Evolutionary conservation across 306 rosid species (phyloP), one percentile per base, ranked within the genome.

Genomic region (Styphnolobium japonicum): DNA sequence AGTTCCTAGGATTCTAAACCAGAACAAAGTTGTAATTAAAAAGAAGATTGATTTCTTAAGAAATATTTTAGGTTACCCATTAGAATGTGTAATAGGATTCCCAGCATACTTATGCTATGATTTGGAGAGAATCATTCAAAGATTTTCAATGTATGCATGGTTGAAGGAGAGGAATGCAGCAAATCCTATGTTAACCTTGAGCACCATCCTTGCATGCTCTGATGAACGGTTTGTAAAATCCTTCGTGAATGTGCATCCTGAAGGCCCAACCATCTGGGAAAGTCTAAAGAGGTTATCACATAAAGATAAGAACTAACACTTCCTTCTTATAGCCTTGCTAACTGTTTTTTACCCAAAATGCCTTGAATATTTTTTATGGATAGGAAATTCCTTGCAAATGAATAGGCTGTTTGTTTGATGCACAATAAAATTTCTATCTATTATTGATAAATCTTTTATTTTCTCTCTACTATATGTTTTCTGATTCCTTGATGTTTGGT

Each of bases 121-220:
- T 39, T 77, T 83, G 86, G 88, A 85, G 46, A 86, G 88, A 81
- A 87, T 89, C 43, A 76, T 69, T 60, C 73, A 77, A 10, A 81
- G 96, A 76, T 81, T 89, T 81, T 85, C 92, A n/a, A 90, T 92
- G 96, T 92, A 92, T 77, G 58, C 39, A 4, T 90, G 97, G 97
- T 75, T 90, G 51, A 82, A 81, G 86, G 87, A 86, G 73, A 91
- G 81, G 58, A 80, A 86, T 42, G 92, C 82, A 3, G 82, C 85
- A 39, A 88, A 88, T 67, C 89, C 92, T 21, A 49, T 33, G 37
- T 39, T 89, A 64, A 62, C 90, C 16, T 77, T 94, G 86, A 87
- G 92, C 65, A 94, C 87, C 77, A 79, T 94, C 58, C 82, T 94
- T 69, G 89, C 89, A 46, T 74, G 84, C 46, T 82, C 89, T 46